phyloP scores from a whole-genome alignment of 2,329 filamentous ascomycete species.

The Fusarium burgessii region DNA sequence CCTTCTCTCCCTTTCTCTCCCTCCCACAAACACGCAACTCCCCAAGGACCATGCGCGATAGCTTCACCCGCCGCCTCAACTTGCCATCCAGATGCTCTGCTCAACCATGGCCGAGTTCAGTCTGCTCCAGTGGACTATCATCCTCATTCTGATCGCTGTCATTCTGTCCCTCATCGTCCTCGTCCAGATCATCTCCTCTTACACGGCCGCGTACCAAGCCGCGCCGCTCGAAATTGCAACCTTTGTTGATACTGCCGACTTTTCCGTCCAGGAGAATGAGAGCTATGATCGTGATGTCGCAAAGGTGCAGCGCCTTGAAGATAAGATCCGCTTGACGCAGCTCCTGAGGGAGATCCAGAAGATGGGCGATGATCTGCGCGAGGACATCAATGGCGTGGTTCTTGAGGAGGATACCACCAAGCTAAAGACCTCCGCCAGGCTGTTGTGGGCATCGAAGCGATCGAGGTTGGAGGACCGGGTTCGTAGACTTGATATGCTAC shows the following conservation, averaged over 20 bases:
- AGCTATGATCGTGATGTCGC: slow-evolving; percentile 71
- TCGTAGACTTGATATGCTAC: slow-evolving; percentile 69
- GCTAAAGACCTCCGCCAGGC: slow-evolving; percentile 61
- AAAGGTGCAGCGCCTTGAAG: slow-evolving; percentile 68
- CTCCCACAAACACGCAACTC: slow-evolving; percentile 13
- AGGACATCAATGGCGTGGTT: slow-evolving; percentile 67
- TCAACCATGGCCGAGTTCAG: slow-evolving; percentile 63
- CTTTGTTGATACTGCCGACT: slow-evolving; percentile 71
- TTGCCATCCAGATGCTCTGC: slow-evolving; percentile 46
- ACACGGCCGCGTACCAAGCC: slow-evolving; percentile 66
- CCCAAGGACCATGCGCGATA: slow-evolving; percentile 47
- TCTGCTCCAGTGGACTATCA: slow-evolving; percentile 67
- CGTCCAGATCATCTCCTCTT: slow-evolving; percentile 63
- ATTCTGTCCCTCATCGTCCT: slow-evolving; percentile 67
- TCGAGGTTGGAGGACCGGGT: slow-evolving; percentile 67
- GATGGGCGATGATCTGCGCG: slow-evolving; percentile 69
- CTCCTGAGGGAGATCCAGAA: slow-evolving; percentile 73
- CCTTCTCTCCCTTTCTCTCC: slow-evolving; percentile 32
- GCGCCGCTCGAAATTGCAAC: slow-evolving; percentile 69
- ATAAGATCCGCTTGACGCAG: slow-evolving; percentile 69
- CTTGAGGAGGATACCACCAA: slow-evolving; percentile 58
- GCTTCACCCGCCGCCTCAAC: slow-evolving; percentile 44
- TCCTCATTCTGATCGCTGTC: slow-evolving; percentile 69
- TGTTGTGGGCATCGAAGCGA: slow-evolving; percentile 70
- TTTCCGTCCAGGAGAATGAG: slow-evolving; percentile 73